Conservation (phyloP, 2,329 filamentous ascomycete genomes). For the Furcasterigmium furcatum region DNA sequence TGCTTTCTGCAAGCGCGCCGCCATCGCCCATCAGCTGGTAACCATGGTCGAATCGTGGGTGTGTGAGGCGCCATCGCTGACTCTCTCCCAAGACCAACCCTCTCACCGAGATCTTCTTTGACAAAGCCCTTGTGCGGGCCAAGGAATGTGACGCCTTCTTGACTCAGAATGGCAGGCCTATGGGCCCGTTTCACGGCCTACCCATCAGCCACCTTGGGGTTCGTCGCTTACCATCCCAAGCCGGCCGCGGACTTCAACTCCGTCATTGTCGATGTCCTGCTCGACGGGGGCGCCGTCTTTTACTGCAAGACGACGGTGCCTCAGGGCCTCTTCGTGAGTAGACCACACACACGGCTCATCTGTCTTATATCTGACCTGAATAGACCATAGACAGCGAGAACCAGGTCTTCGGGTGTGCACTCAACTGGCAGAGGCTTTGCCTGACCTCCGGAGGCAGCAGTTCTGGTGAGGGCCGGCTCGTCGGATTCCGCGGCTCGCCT, state of each 20-base stretch:
- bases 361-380: constrained; percentile 35
- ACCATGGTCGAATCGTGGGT: no score
- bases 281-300: no score
- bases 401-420: constrained; percentile 36
- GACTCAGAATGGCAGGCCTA: constrained; percentile 25
- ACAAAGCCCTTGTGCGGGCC: constrained; percentile 33
- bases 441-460: constrained; percentile 37
- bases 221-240: constrained; percentile 47
- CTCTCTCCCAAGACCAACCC: no score
- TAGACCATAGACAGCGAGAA: constrained; percentile 26
- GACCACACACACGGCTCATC: constrained; percentile 45
- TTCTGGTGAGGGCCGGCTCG: constrained; percentile 37
- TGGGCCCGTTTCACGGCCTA: constrained; percentile 44
- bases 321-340: constrained; percentile 54
- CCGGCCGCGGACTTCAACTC: no score
- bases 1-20: constrained; percentile 21
- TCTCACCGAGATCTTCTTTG: constrained; percentile 47
- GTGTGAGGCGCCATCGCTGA: no score
- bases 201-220: constrained; percentile 12
- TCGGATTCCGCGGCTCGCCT: constrained; percentile 34
- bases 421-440: constrained; percentile 31
- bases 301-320: no score
- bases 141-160: constrained; percentile 37
- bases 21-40: constrained; percentile 23
- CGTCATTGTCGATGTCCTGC: no score